Evolutionary conservation across 805 yeast species (phyloP), one percentile per base, ranked within the genome.

Genomic region (Isabelozyma rhagii): DNA sequence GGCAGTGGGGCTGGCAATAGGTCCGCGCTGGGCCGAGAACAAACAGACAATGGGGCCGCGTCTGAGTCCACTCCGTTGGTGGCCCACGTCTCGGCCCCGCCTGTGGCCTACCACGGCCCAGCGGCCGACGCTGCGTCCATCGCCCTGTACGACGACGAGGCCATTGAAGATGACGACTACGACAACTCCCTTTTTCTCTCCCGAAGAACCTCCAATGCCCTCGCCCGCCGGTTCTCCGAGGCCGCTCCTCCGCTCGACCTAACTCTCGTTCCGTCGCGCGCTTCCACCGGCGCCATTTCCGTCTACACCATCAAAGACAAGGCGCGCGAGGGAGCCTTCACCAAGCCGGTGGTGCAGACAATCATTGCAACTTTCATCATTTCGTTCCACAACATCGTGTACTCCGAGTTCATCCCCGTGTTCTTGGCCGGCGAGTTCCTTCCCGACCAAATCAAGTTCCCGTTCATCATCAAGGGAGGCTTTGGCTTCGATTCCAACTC

Each of bases 351-450:
- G n/a, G 46, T 67, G 5, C 62, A 61, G 43, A 58, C 69, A 8
- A 66, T 71, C 46, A 18, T 61, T 61, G 50, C 75, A 62, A 60
- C 74, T 56, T 74, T 79, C 46, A 57, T 72, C 25, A 59, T 75
- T 54, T 67, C 81, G 14, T 69, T 80, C 45, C 83, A 79, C 58
- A 59, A 67, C 11, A 65, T 78, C n/a, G 81, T 79, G 5, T 79
- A 67, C 57, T 74, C 76, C 36, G 85, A 82, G 59, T 78, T 83
- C 48, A 57, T 82, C 41, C 87, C 87, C 0, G 75, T 83, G 4
- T 76, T 77, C 48, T 65, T 82, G 13, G 82, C 85, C 2, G 62
- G 67, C 5, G 53, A 59, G 9, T 55, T 61, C n/a, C 49, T 53
- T 17, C 50, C 51, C 2, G 63, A 63, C 5, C 45, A 55, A 13